Conservation (phyloP, 2,329 filamentous ascomycete species). For the Aureobasidium sp. region DNA sequence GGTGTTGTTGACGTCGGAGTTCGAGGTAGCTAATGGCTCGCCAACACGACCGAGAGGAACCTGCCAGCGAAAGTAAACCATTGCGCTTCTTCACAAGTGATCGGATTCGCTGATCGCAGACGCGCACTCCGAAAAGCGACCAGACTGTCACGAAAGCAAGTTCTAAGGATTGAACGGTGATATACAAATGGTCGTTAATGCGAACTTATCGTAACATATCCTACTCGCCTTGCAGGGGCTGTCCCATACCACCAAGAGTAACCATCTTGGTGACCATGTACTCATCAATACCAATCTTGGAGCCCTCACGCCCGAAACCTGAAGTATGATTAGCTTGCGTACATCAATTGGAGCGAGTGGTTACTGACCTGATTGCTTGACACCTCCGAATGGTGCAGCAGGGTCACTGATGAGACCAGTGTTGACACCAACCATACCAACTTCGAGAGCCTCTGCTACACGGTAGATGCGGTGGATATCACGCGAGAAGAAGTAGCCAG, state of each 20-base stretch:
- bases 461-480: slow-evolving; percentile 52
- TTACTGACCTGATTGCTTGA: slow-evolving; percentile 26
- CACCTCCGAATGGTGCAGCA: slow-evolving; percentile 35
- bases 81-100: background rate
- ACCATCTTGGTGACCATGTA: slow-evolving; percentile 40
- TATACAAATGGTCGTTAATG: background rate
- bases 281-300: slow-evolving; percentile 42
- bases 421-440: slow-evolving; percentile 72
- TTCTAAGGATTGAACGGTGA: background rate
- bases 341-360: background rate
- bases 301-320: slow-evolving; percentile 44
- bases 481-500: slow-evolving; percentile 82
- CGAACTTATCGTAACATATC: background rate
- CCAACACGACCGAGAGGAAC: background rate
- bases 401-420: slow-evolving; percentile 43
- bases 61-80: background rate
- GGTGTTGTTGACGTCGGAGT: no score
- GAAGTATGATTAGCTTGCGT: slow-evolving; percentile 18
- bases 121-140: background rate
- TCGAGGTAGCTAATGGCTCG: background rate
- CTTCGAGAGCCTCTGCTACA: slow-evolving; percentile 60
- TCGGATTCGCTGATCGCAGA: background rate
- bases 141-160: background rate
- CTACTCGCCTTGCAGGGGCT: slow-evolving; percentile 40
- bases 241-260: slow-evolving; percentile 53